These are phyloP conservation scores for Apodospora peruviana DNA, from an alignment of 495 filamentous ascomycete genomes.

Conservation along the genomic window DNA sequence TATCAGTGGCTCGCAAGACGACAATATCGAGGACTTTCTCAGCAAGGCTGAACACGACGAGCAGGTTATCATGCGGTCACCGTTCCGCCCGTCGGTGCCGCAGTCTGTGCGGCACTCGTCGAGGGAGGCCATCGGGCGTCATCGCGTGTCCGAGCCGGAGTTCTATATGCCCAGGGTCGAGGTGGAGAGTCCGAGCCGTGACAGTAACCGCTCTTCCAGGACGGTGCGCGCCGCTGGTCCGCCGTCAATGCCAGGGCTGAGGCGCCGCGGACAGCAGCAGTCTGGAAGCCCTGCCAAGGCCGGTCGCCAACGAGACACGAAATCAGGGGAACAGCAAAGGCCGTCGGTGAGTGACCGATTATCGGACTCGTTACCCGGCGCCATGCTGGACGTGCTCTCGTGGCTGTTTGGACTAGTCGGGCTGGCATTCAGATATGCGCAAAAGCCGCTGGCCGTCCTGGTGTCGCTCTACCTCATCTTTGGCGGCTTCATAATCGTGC, in stretches of 20 bases:
- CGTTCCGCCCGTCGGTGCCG: constrained; percentile 40
- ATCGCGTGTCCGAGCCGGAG: constrained; percentile 29
- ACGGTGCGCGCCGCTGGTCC: constrained; percentile 13
- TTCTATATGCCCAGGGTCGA: constrained; percentile 40
- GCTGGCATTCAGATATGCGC: constrained; percentile 43
- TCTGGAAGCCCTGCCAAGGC: constrained; percentile 6
- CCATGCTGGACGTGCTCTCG: constrained; percentile 24
- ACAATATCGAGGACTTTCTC: constrained; percentile 38
- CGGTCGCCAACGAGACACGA: constrained; percentile 2
- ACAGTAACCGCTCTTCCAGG: constrained; percentile 17
- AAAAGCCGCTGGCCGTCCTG: constrained; percentile 50
- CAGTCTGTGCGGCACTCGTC: constrained; percentile 30
- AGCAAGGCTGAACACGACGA: constrained; percentile 38
- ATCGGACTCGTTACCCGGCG: constrained; percentile 19
- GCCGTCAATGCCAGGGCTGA: constrained; percentile 12
- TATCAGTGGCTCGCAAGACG: constrained; percentile 40
- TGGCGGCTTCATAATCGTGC: constrained; percentile 41
- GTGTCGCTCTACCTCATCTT: constrained; percentile 48
- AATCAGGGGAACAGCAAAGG: not conserved
- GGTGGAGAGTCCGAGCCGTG: constrained; percentile 23
- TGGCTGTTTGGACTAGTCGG: constrained; percentile 47
- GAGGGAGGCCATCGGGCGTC: constrained; percentile 23
- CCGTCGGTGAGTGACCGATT: constrained; percentile 5
- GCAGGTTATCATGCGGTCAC: constrained; percentile 34
- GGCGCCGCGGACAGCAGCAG: constrained; percentile 17